These are phyloP conservation scores for Fusarium mangiferae DNA, from an alignment of 2,329 filamentous ascomycete genomes.

Conservation along the genomic window DNA sequence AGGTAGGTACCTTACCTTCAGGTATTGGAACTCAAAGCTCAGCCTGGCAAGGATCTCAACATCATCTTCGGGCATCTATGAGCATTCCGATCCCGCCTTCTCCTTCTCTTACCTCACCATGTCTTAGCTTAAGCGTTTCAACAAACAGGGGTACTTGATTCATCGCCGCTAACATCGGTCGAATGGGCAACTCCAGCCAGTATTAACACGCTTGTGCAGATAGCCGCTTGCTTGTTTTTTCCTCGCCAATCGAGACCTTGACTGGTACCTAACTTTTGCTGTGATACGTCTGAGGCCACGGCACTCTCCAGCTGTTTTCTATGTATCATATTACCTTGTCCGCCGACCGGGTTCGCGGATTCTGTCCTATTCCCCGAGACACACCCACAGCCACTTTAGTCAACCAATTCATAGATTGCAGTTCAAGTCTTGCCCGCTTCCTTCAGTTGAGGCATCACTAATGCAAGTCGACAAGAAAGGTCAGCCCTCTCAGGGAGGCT, in stretches of 20 bases:
- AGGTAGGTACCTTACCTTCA: no score
- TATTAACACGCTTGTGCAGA: not conserved
- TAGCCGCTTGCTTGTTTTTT: not conserved
- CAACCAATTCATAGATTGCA: not conserved
- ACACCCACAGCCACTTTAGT: slow-evolving; percentile 20
- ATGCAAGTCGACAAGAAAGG: slow-evolving; percentile 15
- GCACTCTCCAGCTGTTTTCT: not conserved
- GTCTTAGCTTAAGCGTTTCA: slow-evolving; percentile 12
- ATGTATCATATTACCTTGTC: not conserved
- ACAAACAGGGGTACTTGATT: not conserved
- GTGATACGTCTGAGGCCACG: not conserved
- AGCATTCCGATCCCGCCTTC: slow-evolving; percentile 20
- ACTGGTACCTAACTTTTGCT: not conserved
- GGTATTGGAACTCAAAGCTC: not conserved
- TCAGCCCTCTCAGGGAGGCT: not conserved
- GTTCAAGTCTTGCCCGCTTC: slow-evolving; percentile 1
- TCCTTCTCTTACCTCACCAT: slow-evolving; percentile 3
- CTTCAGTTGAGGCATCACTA: slow-evolving; percentile 1
- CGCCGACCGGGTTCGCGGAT: slow-evolving; percentile 32
- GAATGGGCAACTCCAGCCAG: not conserved
- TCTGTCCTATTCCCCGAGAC: slow-evolving; percentile 17
- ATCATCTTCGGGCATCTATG: not conserved
- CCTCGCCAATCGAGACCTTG: not conserved
- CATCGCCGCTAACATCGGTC: not conserved
- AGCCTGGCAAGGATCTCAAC: not conserved